phyloP scores from a whole-genome alignment of 495 filamentous ascomycete genomes.

The Penicillium roqueforti region DNA sequence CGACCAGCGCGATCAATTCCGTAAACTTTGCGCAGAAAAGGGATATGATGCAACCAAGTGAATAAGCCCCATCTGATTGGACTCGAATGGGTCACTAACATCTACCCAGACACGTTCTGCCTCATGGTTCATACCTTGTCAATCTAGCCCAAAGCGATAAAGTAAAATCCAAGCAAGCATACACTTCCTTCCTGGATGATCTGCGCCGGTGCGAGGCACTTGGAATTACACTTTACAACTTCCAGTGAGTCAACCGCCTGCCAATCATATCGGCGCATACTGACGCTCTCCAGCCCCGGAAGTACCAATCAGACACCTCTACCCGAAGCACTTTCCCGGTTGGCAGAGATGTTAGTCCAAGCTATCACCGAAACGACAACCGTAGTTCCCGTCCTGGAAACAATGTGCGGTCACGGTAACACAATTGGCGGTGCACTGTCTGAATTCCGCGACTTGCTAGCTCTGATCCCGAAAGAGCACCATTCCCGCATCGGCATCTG shows the following conservation, averaged over 20 bases:
- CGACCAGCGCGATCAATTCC: constrained; percentile 64
- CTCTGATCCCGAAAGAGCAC: constrained; percentile 58
- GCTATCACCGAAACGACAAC: constrained; percentile 69
- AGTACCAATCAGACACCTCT: constrained; percentile 63
- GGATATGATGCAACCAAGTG: constrained; percentile 63
- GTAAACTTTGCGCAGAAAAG: constrained; percentile 59
- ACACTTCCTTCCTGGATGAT: constrained; percentile 82
- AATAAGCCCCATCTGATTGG: constrained; percentile 5
- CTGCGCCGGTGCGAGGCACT: constrained; percentile 82
- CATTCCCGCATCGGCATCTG: constrained; percentile 91
- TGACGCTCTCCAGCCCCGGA: constrained; percentile 55
- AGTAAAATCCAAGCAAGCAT: constrained; percentile 80
- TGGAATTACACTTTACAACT: constrained; percentile 89
- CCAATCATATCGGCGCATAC: constrained; percentile 7
- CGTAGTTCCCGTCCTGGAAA: constrained; percentile 84
- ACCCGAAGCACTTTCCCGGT: constrained; percentile 65
- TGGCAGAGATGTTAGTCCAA: constrained; percentile 73
- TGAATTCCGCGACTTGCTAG: constrained; percentile 81
- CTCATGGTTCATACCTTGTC: constrained; percentile 93
- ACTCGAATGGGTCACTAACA: background rate
- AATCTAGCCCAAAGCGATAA: constrained; percentile 84
- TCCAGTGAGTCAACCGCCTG: constrained; percentile 56
- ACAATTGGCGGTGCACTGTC: constrained; percentile 82
- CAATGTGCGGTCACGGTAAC: constrained; percentile 88
- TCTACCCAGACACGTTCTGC: constrained; percentile 61